Evolutionary conservation across 441 rosid species (phyloP).

Genomic region (Syzygium syzygioides): DNA sequence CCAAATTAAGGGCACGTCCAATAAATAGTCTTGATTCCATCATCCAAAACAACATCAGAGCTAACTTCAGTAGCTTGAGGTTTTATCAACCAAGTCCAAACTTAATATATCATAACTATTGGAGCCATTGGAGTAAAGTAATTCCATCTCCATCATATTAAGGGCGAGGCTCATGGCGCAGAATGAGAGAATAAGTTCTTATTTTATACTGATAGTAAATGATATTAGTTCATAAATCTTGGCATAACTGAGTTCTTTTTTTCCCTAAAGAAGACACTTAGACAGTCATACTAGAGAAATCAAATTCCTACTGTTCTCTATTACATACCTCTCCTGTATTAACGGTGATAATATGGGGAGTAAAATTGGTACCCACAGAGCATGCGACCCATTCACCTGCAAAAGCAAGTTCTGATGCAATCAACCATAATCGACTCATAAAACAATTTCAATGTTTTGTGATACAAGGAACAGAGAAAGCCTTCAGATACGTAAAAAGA

Average conservation of each 20-base stretch:
- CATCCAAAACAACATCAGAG: not conserved
- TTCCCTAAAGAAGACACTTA: not conserved
- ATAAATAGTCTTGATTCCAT: not conserved
- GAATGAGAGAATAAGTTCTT: not conserved
- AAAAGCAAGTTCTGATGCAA: not conserved
- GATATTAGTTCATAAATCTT: not conserved
- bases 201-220: not conserved
- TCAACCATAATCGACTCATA: not conserved
- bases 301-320: not conserved
- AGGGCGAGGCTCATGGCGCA: not conserved
- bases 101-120: not conserved
- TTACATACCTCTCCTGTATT: slow-evolving; percentile 57
- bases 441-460: not conserved
- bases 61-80: not conserved
- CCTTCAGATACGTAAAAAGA: not conserved
- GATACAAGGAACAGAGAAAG: not conserved
- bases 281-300: not conserved
- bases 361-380: slow-evolving; percentile 54
- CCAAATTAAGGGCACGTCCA: not conserved
- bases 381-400: slow-evolving; percentile 66
- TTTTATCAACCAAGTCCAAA: not conserved
- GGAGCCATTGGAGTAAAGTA: not conserved
- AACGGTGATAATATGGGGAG: slow-evolving; percentile 56
- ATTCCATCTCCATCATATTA: not conserved
- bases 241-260: not conserved